Evolutionary conservation across 208 protist species (phyloP), one percentile per base, ranked within the genome.

Genomic region (Leishmania mexicana): DNA sequence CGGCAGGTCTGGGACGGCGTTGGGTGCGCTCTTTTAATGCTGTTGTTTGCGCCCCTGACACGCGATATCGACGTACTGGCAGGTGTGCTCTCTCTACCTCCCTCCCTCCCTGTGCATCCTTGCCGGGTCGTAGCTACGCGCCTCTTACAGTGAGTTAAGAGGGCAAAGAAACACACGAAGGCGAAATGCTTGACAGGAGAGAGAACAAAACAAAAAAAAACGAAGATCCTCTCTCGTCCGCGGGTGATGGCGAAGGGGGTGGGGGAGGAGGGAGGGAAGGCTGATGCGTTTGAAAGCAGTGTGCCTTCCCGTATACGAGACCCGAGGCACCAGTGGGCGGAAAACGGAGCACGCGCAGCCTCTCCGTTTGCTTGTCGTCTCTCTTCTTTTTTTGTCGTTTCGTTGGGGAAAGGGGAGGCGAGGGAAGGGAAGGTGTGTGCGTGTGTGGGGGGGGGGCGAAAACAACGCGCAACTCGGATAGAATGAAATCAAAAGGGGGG

Each of bases 71-170:
- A 38, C n/a, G 60, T 65, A 17, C 11, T 72, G 13, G 38, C 67
- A 21, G 40, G 2, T 49, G 31, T 49, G 45, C 35, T 28, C 5
- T 45, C 40, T 0, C 28, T 35, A 2, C 10, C 21, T 0, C 19
- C 19, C 7, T 65, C 19, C 45, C 28, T 8, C 35, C 1, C 31
- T 54, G 51, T 54, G 51, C 51, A 7, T 68, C 64, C 11, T 11
- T 68, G 31, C 8, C 19, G 19, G 65, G 68, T 51, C 45, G 38
- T 42, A 49, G 68, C 53, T 51, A 10, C 49, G 68, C 42, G 31
- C 68, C 68, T 73, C 68, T 73, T 73, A 73, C 42, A 35, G 2
- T 73, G 68, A 51, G 68, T 73, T 35, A 73, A 73, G 68, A n/a
- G 68, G 68, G 68, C 21, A 15, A 24, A 42, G 5, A 21, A 28